These are phyloP conservation scores for Chloris gayana DNA, from an alignment of 176 grass and related monocot species.

Conservation along the genomic window DNA sequence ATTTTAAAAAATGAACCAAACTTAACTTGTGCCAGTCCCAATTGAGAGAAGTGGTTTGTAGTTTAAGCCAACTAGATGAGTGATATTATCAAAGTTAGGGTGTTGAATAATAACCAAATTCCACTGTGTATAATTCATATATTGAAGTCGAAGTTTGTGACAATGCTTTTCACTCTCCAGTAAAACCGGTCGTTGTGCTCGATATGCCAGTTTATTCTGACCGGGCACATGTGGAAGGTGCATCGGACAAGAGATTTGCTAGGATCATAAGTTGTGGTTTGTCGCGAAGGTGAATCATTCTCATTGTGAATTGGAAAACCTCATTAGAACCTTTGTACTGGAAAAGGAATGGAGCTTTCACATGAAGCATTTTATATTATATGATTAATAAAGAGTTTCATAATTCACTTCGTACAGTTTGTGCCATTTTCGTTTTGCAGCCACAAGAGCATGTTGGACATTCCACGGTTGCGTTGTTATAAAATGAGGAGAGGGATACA, in stretches of 20 bases:
- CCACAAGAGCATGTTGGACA: slow-evolving; percentile 95
- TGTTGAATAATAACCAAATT: slow-evolving; percentile 72
- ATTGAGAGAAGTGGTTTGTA: slow-evolving; percentile 80
- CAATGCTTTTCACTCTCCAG: slow-evolving; percentile 77
- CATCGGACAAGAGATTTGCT: slow-evolving; percentile 83
- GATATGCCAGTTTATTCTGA: slow-evolving; percentile 89
- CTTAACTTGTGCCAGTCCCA: slow-evolving; percentile 59
- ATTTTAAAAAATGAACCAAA: slow-evolving; percentile 1
- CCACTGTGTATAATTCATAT: slow-evolving; percentile 91
- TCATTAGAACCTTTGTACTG: slow-evolving; percentile 23
- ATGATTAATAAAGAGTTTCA: slow-evolving; percentile 11
- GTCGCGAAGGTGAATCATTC: slow-evolving; percentile 69
- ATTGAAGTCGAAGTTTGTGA: slow-evolving; percentile 89
- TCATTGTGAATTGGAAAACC: slow-evolving; percentile 48
- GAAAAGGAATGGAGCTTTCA: neutral
- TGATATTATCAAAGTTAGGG: slow-evolving; percentile 84
- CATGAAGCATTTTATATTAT: slow-evolving; percentile 8
- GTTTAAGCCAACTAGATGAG: slow-evolving; percentile 73
- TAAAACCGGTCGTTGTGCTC: slow-evolving; percentile 84
- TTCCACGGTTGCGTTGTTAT: slow-evolving; percentile 91
- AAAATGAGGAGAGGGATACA: slow-evolving; percentile 97
- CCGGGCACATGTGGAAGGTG: slow-evolving; percentile 89
- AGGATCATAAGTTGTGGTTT: slow-evolving; percentile 60
- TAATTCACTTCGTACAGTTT: slow-evolving; percentile 90
- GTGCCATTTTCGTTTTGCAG: slow-evolving; percentile 68